Base-by-base conservation (phyloP, 805 yeast species). In the Wickerhamiella kazuoi region DNA sequence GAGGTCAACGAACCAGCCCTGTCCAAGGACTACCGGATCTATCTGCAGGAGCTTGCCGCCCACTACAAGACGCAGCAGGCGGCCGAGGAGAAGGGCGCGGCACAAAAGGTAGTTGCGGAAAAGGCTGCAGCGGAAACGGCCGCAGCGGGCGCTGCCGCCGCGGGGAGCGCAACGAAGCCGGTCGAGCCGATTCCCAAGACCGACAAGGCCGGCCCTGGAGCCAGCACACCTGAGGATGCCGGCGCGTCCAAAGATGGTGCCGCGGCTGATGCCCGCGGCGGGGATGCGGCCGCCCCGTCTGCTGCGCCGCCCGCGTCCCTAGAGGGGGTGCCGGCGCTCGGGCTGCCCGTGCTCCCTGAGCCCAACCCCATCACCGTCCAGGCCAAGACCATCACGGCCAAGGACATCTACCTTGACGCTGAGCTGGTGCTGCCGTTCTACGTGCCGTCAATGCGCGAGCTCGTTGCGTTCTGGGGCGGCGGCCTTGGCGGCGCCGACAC, bases 1-100 rank as follows among this genome's bases (percentile, higher is more conserved):
- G 98, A 90, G 54, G 71, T 83, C 4, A 73, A 76, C 11, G 99
- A 90, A 54, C 62, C 62, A 15, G 76, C 75, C 46, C 62, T 86
- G 35, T 69, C 79, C 7, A 65, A 72, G 35, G 56, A 57, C n/a
- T 59, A 71, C 41, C 65, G 61, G 38, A 65, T 65, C 33, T 64
- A 62, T 46, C 51, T 71, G 26, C 60, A 61, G 37, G 59, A 55
- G 19, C 43, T 61, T 38, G 56, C 55, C 5, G 39, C 50, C 18
- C 60, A 55, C 33, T 56, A 53, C 39, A 42, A 47, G 26, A 36
- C 42, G 9, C 48, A 46, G 39, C 41, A 38, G 21, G 46, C 51
- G 8, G 40, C 41, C 1, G 44, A 41, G 9, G 47, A 50, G 30
- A 38, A 19, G 28, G n/a, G n/a, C n/a, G 26, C 26, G 26, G 26